phyloP scores from a whole-genome alignment of 1,284 basidiomycete genomes.

The Cryptococcus maquisensis region DNA sequence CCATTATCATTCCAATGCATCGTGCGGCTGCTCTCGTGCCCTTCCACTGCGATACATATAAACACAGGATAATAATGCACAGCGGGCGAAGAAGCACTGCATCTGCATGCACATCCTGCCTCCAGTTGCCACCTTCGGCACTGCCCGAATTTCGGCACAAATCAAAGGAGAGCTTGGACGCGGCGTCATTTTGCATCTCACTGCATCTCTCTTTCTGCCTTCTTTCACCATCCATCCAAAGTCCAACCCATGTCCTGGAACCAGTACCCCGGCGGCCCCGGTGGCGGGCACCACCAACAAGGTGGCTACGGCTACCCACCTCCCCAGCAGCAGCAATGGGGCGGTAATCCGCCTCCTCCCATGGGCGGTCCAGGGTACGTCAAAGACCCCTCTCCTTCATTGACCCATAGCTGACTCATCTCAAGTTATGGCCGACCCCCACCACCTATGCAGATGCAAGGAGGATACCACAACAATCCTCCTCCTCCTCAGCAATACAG shows the following conservation, averaged over 20 bases:
- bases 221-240: background rate
- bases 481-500: slow-evolving; percentile 15
- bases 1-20: background rate
- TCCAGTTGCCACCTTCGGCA: background rate
- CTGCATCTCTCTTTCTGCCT: background rate
- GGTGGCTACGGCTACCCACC: slow-evolving; percentile 8
- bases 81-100: background rate
- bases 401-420: background rate
- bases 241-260: slow-evolving; percentile 32
- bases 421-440: slow-evolving; percentile 3
- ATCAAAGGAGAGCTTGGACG: background rate
- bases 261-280: slow-evolving; percentile 28
- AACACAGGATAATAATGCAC: background rate
- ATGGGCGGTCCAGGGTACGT: slow-evolving; percentile 6
- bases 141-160: background rate
- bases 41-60: background rate
- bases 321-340: slow-evolving; percentile 17
- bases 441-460: background rate
- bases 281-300: slow-evolving; percentile 23
- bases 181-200: background rate
- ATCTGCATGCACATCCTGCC: too few species aligned
- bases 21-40: background rate
- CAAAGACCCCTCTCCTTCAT: background rate
- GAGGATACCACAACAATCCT: background rate
- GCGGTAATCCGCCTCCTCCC: slow-evolving; percentile 16